Evolutionary conservation across 345 rosid genomes (phyloP).

Genomic region (Ailanthus altissimus): DNA sequence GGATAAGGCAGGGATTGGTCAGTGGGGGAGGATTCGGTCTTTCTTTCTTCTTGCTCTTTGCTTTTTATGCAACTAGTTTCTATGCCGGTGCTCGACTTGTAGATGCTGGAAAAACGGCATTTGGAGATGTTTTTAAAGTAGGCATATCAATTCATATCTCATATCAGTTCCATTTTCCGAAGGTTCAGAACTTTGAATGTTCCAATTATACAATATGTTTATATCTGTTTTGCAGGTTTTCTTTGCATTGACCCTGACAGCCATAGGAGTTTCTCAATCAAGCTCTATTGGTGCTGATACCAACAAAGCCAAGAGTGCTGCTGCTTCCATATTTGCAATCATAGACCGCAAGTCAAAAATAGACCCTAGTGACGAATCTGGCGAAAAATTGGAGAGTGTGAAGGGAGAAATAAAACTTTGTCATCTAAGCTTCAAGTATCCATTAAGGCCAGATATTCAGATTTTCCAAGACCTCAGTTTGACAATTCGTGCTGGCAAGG

Average conservation of each 20-base stretch:
- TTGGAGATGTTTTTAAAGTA: conserved; percentile 69
- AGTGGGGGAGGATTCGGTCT: conserved; percentile 73
- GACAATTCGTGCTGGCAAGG: conserved; percentile 75
- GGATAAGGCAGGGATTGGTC: conserved; percentile 66
- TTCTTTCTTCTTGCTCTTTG: conserved; percentile 57
- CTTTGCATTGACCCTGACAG: conserved; percentile 70
- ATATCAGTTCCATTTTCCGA: neutral
- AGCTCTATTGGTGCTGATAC: conserved; percentile 73
- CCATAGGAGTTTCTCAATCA: conserved; percentile 63
- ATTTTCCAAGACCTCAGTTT: conserved; percentile 65
- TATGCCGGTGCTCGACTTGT: conserved; percentile 80
- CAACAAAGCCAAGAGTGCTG: conserved; percentile 54
- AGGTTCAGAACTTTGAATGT: neutral
- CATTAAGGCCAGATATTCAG: conserved; percentile 70
- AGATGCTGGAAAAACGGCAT: conserved; percentile 47
- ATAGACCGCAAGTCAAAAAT: conserved; percentile 66
- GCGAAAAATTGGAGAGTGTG: conserved; percentile 46
- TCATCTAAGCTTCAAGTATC: conserved; percentile 72
- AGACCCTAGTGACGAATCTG: conserved; percentile 73
- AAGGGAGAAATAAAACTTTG: conserved; percentile 70
- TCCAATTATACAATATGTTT: neutral
- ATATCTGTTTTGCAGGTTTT: conserved; percentile 47
- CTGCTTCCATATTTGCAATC: conserved; percentile 69
- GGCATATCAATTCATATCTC: neutral
- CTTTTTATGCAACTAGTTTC: conserved; percentile 63